Evolutionary conservation across 176 grass and related monocot species (phyloP).

Genomic region (Raddia guianensis): DNA sequence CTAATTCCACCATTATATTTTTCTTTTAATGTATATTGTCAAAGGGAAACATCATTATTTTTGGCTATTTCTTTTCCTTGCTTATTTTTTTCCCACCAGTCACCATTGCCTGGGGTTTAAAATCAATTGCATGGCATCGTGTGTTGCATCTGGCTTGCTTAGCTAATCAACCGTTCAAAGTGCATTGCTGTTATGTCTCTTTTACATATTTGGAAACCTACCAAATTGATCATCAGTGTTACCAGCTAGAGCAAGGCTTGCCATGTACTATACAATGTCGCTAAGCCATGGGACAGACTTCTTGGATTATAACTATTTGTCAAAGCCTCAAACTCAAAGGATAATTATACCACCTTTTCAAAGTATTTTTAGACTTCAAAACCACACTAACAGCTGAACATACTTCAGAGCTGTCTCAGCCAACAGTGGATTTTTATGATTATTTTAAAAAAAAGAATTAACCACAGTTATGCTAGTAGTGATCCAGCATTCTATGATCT

Average conservation of each 20-base stretch:
- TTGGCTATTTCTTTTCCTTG: not conserved
- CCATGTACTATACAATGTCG: not conserved
- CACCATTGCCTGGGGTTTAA: not conserved
- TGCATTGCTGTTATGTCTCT: not conserved
- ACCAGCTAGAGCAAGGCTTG: constrained; percentile 6
- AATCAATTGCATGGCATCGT: not conserved
- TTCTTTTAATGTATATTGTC: not conserved
- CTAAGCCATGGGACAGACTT: not conserved
- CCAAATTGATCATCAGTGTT: not conserved
- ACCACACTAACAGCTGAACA: not conserved
- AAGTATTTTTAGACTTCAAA: not conserved
- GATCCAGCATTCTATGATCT: not conserved
- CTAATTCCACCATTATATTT: too few species aligned
- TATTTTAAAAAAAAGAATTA: not conserved
- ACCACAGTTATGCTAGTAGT: not conserved
- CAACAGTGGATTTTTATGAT: not conserved
- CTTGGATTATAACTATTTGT: not conserved
- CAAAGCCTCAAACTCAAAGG: too few species aligned
- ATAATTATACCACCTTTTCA: not conserved
- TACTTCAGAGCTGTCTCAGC: constrained; percentile 4
- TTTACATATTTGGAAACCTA: not conserved
- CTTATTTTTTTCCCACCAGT: not conserved
- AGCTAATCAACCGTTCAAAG: not conserved
- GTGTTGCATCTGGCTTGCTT: not conserved
- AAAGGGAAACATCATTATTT: not conserved